Percentiles rank a stretch among this genome's conserved stretches.
phyloP scores from a whole-genome alignment of 345 rosid species.

The Salix koriyanagi region DNA sequence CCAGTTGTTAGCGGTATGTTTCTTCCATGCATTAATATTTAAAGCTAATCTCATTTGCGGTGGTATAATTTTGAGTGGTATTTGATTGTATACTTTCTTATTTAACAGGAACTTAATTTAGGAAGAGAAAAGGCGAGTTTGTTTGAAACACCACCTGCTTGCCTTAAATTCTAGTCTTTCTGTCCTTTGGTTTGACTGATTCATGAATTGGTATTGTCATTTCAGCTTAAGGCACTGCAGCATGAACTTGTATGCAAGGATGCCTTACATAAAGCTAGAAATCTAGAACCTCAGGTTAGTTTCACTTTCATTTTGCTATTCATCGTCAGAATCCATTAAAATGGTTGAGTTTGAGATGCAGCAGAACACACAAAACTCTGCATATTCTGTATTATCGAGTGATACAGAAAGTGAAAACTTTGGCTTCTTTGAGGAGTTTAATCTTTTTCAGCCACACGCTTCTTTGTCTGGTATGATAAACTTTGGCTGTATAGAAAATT shows the following conservation, averaged over 20 bases:
- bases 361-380: background rate
- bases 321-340: background rate
- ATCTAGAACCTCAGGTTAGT: conserved; percentile 24
- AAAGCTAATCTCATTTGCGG: conserved; percentile 1
- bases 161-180: background rate
- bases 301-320: background rate
- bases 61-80: background rate
- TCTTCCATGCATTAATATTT: background rate
- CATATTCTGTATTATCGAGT: background rate
- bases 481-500: background rate
- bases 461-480: background rate
- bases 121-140: conserved; percentile 50
- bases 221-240: conserved; percentile 47
- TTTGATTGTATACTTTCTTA: conserved; percentile 1
- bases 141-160: background rate
- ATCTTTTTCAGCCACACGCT: background rate
- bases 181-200: background rate
- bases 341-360: background rate
- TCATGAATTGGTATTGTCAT: background rate
- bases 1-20: conserved; percentile 54
- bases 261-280: conserved; percentile 44
- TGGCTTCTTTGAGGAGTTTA: background rate
- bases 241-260: conserved; percentile 57
- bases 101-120: conserved; percentile 50
- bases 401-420: background rate